Evolutionary conservation across 768 basidiomycete genomes (phyloP).

Genomic region (Sporobolomyces roseus): DNA sequence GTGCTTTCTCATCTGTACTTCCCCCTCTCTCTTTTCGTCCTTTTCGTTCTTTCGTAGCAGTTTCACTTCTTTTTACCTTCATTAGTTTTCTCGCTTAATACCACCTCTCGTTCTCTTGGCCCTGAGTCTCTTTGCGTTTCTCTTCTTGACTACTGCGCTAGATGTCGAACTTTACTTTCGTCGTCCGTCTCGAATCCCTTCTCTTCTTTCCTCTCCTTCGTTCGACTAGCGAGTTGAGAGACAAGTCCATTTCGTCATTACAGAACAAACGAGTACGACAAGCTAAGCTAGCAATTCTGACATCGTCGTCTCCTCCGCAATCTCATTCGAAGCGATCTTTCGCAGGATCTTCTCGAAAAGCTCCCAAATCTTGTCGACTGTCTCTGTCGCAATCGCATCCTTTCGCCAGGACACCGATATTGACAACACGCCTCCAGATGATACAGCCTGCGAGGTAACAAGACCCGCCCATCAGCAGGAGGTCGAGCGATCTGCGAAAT

Average conservation of each 20-base stretch:
- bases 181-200: no score
- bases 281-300: neutral
- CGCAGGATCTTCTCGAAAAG: neutral
- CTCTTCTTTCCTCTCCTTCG: no score
- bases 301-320: neutral
- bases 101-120: no score
- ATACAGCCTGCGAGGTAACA: constrained; percentile 4
- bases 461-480: no score
- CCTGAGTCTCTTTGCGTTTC: no score
- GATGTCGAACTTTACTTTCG: no score
- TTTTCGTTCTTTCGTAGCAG: neutral
- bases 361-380: neutral
- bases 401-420: constrained; percentile 7
- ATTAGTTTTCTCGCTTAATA: no score
- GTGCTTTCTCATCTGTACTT: neutral
- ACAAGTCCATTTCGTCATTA: no score
- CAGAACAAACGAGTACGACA: neutral
- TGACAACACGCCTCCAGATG: constrained; percentile 4
- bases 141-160: no score
- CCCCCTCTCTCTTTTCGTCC: neutral
- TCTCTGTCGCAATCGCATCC: neutral
- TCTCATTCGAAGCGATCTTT: neutral
- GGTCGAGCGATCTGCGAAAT: no score
- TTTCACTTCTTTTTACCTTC: neutral
- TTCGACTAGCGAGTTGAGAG: no score